Evolutionary conservation across 2,329 filamentous ascomycete species (phyloP).

Genomic region (Fusarium piperis): DNA sequence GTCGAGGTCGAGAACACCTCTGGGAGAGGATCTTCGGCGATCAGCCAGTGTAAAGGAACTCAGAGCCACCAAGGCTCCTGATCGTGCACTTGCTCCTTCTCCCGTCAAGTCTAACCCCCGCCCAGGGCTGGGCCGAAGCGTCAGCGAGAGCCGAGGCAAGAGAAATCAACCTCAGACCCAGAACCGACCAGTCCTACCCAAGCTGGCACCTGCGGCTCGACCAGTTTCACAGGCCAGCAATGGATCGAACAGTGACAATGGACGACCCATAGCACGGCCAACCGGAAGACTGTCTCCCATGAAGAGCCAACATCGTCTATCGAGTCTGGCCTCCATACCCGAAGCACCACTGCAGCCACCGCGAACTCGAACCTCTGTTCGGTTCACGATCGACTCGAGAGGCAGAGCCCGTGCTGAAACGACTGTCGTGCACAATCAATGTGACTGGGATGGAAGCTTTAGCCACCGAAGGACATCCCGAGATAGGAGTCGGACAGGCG

Average conservation of each 20-base stretch:
- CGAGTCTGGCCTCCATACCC: conserved; percentile 66
- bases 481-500: conserved; percentile 44
- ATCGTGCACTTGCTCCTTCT: conserved; percentile 57
- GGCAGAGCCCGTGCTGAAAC: conserved; percentile 68
- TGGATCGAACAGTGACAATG: conserved; percentile 44
- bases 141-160: conserved; percentile 63
- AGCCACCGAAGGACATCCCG: conserved; percentile 44
- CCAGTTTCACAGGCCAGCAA: conserved; percentile 47
- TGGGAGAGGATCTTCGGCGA: conserved; percentile 54
- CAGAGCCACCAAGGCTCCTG: conserved; percentile 53
- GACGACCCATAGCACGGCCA: conserved; percentile 51
- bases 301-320: conserved; percentile 61
- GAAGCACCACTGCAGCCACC: conserved; percentile 57
- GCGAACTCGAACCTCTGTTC: conserved; percentile 64
- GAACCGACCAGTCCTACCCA: conserved; percentile 54
- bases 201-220: conserved; percentile 58
- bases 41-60: conserved; percentile 57
- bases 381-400: conserved; percentile 70
- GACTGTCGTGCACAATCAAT: conserved; percentile 53
- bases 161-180: conserved; percentile 45
- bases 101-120: conserved; percentile 61
- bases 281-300: conserved; percentile 62
- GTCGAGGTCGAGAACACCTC: conserved; percentile 38
- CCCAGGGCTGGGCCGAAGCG: conserved; percentile 63
- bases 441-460: conserved; percentile 38